A percentile compares a stretch with the other conserved stretches of the same genome.
These are phyloP conservation scores for Penicillium salamii DNA, from an alignment of 495 filamentous ascomycete genomes.

Conservation along the genomic window DNA sequence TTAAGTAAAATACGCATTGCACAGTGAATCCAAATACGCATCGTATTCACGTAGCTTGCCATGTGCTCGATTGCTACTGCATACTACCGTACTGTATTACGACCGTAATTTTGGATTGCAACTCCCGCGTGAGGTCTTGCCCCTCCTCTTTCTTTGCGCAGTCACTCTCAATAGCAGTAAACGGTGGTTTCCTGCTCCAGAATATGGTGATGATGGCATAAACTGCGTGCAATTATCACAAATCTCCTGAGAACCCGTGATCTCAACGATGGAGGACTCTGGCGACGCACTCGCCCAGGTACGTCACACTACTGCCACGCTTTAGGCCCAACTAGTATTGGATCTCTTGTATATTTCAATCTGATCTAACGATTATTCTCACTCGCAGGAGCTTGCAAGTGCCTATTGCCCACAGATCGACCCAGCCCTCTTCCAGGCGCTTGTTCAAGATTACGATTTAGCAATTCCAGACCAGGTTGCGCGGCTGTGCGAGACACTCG, in stretches of 20 bases:
- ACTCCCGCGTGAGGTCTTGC: too few relatives aligned
- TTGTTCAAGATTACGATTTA: constrained; percentile 64
- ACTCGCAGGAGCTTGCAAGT: constrained; percentile 38
- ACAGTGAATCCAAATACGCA: too few relatives aligned
- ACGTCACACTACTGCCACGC: not conserved
- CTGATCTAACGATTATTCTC: not conserved
- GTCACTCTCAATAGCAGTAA: too few relatives aligned
- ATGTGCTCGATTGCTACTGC: too few relatives aligned
- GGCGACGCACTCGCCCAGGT: constrained; percentile 1
- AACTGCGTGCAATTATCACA: too few relatives aligned
- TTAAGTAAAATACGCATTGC: too few relatives aligned
- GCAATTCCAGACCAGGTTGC: constrained; percentile 44
- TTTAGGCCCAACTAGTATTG: not conserved
- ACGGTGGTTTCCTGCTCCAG: too few relatives aligned
- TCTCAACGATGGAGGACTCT: not conserved
- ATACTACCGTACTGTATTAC: too few relatives aligned
- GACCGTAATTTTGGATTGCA: too few relatives aligned
- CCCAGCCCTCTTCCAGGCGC: constrained; percentile 60
- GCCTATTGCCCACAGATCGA: constrained; percentile 64
- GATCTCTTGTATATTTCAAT: not conserved
- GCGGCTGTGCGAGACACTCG: constrained; percentile 52
- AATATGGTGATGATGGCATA: too few relatives aligned
- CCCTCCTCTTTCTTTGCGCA: too few relatives aligned
- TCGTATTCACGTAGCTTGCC: too few relatives aligned
- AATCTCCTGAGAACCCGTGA: not conserved